Conservation (phyloP, 1,284 basidiomycete genomes). For the Schizophyllum amplum region DNA sequence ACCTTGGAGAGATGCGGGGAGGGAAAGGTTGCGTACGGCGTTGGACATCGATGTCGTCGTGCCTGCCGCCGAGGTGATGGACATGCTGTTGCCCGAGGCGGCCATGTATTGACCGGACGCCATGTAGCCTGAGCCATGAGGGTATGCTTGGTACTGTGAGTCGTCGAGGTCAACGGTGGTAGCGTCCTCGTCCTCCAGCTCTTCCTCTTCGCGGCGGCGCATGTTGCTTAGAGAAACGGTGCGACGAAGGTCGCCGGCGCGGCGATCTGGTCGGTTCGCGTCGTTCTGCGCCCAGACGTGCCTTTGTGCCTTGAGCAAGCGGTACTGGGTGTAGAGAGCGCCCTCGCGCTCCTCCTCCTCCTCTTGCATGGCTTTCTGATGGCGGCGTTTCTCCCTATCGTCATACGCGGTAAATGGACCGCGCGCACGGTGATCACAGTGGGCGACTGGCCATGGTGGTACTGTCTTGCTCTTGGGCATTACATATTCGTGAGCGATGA, state of each 20-base stretch:
- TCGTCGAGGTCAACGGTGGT: constrained; percentile 40
- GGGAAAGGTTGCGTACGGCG: constrained; percentile 32
- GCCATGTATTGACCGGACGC: constrained; percentile 64
- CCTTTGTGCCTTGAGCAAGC: constrained; percentile 29
- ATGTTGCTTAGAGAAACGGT: constrained; percentile 76
- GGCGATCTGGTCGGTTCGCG: not conserved
- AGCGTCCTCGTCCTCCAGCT: not conserved
- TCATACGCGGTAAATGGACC: constrained; percentile 70
- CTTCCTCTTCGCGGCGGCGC: constrained; percentile 34
- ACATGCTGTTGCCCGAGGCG: constrained; percentile 92
- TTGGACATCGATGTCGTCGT: constrained; percentile 70
- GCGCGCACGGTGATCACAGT: constrained; percentile 63
- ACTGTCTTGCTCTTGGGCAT: constrained; percentile 42
- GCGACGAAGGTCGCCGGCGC: constrained; percentile 57
- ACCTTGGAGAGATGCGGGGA: constrained; percentile 47
- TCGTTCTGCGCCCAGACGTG: constrained; percentile 28
- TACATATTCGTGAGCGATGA: constrained; percentile 60
- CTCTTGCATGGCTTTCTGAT: constrained; percentile 48
- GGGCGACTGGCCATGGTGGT: constrained; percentile 58
- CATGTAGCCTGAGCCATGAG: constrained; percentile 63
- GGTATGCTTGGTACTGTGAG: constrained; percentile 23
- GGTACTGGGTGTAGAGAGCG: constrained; percentile 23
- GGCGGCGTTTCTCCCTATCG: constrained; percentile 58
- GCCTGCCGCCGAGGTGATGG: constrained; percentile 82
- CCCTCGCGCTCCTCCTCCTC: constrained; percentile 40